Base-by-base conservation (phyloP, 2,329 filamentous ascomycete species). In the Cryphonectria naterciae region DNA sequence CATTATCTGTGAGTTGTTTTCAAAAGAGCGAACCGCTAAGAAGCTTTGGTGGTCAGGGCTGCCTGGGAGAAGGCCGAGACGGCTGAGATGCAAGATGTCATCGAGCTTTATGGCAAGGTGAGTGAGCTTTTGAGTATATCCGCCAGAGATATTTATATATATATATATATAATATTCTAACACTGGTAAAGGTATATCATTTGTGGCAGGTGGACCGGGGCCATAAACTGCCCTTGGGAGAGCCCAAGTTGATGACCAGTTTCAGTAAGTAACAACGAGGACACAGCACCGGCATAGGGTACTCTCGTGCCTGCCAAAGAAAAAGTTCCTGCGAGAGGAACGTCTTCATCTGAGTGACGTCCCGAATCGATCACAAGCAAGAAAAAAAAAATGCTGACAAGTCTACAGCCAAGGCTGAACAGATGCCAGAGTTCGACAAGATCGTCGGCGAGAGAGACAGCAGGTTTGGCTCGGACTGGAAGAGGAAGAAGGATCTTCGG, bases 161-260 rank as follows among this genome's bases (percentile, higher is more conserved):
- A 32, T 11, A 25, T n/a, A 22, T 46, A 1, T 28, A 32, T 11
- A 5, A 19, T 66, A 52, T 28, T 5, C 63, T 67, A 28, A 67
- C 41, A 17, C 10, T 6, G 5, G 15, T 13, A 25, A 43, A 68
- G 66, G 89, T 91, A 1, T 96, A 92, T 79, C 93, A 97, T 78
- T 84, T 96, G 58, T 97, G 94, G 94, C 93, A 97, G 85, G 88
- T 91, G 22, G 93, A 97, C 80, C 84, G 87, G 7, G 93, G 93
- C 0, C 89, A 95, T 76, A 77, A 78, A 71, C 72, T 88, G 41
- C 86, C 86, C 0, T 74, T 88, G 3, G 87, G 86, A 0, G 80
- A 83, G 73, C 86, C 87, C 11, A 82, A 85, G 75, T 79, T 88
- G 8, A 88, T 88, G 86, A 86, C 83, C 15, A 87, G 85, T 75